Conservation (phyloP, 2,329 filamentous ascomycete species). For the Calonectria pseudoreteaudii region DNA sequence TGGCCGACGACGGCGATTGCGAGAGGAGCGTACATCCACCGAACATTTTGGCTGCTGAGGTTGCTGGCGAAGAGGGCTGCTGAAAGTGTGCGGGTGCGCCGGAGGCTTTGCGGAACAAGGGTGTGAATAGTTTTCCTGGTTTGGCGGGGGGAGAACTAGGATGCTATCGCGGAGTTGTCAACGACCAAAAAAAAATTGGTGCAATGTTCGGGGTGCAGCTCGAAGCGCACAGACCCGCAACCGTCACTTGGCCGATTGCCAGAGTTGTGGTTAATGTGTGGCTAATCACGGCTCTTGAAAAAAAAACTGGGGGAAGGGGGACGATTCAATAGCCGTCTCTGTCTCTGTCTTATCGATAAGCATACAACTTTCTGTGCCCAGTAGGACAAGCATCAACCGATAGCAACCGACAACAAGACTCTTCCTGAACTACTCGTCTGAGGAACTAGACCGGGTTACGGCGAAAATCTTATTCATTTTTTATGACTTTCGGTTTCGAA, state of each 20-base stretch:
- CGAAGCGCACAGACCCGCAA: conserved; percentile 31
- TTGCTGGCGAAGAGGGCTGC: not conserved
- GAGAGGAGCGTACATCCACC: conserved; percentile 66
- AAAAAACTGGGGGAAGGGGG: not conserved
- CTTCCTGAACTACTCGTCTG: not conserved
- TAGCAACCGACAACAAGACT: not conserved
- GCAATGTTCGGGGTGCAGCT: not conserved
- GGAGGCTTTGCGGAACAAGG: conserved; percentile 1
- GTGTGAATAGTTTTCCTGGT: conserved; percentile 15
- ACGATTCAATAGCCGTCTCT: not conserved
- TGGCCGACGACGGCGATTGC: not conserved
- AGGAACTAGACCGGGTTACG: not conserved
- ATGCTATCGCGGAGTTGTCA: conserved; percentile 39
- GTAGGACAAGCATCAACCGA: not conserved
- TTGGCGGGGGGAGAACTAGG: conserved; percentile 24
- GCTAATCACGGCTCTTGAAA: not conserved
- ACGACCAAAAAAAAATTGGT: conserved; percentile 32
- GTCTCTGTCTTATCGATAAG: conserved; percentile 10
- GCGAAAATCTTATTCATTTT: not conserved
- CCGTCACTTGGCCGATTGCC: not conserved
- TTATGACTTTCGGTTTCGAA: not conserved
- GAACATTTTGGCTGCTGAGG: conserved; percentile 63
- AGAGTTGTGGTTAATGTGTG: not conserved
- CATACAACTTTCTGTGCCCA: not conserved
- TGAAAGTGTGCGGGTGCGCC: not conserved